A percentile compares a stretch with the other conserved stretches of the same genome.
These are phyloP conservation scores for Herpetospermum pedunculosum DNA, from an alignment of 306 rosid genomes.

Conservation along the genomic window DNA sequence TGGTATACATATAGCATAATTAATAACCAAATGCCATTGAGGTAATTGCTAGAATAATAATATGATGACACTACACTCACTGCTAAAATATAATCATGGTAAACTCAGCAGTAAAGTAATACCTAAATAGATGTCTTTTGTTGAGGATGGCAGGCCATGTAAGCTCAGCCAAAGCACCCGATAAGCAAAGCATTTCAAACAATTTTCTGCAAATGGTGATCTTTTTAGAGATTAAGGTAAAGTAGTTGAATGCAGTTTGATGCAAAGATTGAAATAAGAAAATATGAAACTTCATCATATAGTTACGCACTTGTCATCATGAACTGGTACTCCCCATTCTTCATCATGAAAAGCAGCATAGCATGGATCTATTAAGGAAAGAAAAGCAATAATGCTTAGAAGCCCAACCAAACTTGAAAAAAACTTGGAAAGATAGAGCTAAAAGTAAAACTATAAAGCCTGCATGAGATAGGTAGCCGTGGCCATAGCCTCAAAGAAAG, in stretches of 20 bases:
- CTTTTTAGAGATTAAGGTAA: constrained; percentile 1
- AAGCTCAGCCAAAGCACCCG: constrained; percentile 78
- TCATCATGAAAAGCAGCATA: constrained; percentile 56
- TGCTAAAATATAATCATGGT: not conserved
- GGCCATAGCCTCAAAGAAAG: not conserved
- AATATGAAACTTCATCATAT: constrained; percentile 13
- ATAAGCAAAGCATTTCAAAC: constrained; percentile 62
- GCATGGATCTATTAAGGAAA: constrained; percentile 35
- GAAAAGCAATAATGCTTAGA: constrained; percentile 8
- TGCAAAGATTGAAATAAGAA: constrained; percentile 16
- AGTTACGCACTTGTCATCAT: constrained; percentile 52
- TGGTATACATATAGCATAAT: constrained; percentile 2
- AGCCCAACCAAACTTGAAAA: not conserved
- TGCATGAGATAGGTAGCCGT: not conserved
- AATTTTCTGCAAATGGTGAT: constrained; percentile 36
- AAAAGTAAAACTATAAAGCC: not conserved
- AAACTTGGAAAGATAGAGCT: not conserved
- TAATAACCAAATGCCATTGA: constrained; percentile 5
- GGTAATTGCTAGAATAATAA: constrained; percentile 10
- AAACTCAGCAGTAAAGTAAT: not conserved
- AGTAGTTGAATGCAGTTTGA: constrained; percentile 5
- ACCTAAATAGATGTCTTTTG: constrained; percentile 58
- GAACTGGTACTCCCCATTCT: constrained; percentile 72
- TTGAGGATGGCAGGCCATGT: constrained; percentile 56
- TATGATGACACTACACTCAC: not conserved